Base-by-base conservation (phyloP, 2,329 filamentous ascomycete species). In the Botrytis tulipae region DNA sequence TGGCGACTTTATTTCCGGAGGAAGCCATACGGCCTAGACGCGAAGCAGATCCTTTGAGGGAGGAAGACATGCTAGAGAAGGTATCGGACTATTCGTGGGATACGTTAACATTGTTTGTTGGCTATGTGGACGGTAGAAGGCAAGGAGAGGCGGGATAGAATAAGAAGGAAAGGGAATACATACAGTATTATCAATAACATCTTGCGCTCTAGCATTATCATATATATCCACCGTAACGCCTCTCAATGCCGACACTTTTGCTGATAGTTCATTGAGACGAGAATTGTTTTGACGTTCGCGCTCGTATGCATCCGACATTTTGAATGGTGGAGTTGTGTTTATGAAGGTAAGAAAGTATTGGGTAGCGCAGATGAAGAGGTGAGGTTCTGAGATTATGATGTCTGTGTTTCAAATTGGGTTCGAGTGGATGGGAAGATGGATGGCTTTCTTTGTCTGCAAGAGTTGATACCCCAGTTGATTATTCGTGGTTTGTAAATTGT, bases 201-300 rank as follows among this genome's bases (percentile, higher is more conserved):
- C 90, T 79, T 98, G 95, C 79, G 93, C 90, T 74, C 94, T 90
- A 68, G 96, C 96, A 82, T 96, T 94, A 84, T 98, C 95, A 87
- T 98, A 98, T 80, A 99, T 99, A 85, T 99, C 94, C 77, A 98
- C 90, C 60, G 96, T 99, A 69, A 99, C 94, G 83, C 93, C 93
- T 80, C 95, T 94, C 76, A 99, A 89, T 70, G 94, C 94, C 29
- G 93, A 93, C 72, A 98, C 95, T 85, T 99, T 99, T 77, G 90
- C 88, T 25, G 93, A 92, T 54, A 99, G 92, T 82, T 97, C 94
- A 80, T 95, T 91, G 73, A 99, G 92, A 79, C 95, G 94, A 78
- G 93, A 91, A 84, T 98, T 97, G 86, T 99, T 99, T 84, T 99
- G 96, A 82, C 89, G 88, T 84, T 94, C 91, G 82, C 91, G 91